Evolutionary conservation across 1,284 basidiomycete genomes (phyloP), one percentile per base, ranked within the genome.

Genomic region (Moniliella sp.): DNA sequence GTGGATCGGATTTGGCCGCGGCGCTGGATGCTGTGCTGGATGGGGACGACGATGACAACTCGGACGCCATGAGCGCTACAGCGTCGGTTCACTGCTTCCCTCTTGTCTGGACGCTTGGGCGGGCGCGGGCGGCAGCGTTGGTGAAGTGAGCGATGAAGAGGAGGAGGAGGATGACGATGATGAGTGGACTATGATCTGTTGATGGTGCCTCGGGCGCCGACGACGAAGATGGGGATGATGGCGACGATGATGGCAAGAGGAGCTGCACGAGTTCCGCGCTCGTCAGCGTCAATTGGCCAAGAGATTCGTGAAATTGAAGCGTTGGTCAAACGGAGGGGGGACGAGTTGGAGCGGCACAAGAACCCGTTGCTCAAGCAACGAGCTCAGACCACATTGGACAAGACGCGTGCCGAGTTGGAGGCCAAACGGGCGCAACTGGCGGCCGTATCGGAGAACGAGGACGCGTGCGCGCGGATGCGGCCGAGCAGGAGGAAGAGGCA

Each of bases 221-320:
- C 66, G 4, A 79, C 75, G 10, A 81, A 80, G 28, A 77, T 70
- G 30, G 82, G 66, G 50, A 74, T 74, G 43, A 78, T 62, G 2
- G 76, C 65, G 30, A 55, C 37, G 37, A 52, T 27, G 57, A 60
- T 26, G 56, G 51, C 15, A 50, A 50, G 51, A 49, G 18, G 46
- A 51, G 18, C 19, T 27, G 35, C 45, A 48, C 28, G 56, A 59
- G 30, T 38, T 39, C 21, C 40, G 54, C 3, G 50, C 55, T 12
- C 46, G 56, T 28, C 51, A 56, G 36, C 42, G 46, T 16, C 56
- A 59, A 35, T 40, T 59, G 13, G 56, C 57, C 53, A 51, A 2
- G 54, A 57, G 28, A 55, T 49, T 28, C 39, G 43, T 17, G 56
- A 59, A 34, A 57, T 59, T 32, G 56, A 59, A 27, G 45, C 42